Conservation (phyloP, 768 basidiomycete genomes). For the Suillus fuscotomentosus region DNA sequence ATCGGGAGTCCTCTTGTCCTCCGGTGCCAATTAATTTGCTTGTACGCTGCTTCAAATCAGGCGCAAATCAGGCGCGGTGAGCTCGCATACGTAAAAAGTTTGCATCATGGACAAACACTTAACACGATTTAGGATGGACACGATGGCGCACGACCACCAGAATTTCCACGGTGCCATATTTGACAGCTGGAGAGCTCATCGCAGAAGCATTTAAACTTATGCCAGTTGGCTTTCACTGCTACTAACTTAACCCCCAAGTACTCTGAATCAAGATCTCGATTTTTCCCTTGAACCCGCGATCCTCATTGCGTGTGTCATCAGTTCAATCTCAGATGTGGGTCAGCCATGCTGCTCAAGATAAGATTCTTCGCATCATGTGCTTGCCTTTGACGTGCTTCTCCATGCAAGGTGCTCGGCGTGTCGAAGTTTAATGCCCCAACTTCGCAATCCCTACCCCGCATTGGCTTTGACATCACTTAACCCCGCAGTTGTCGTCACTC, state of each 20-base stretch:
- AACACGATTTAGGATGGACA: background rate
- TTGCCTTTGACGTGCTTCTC: slow-evolving; percentile 15
- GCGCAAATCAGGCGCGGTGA: slow-evolving; percentile 1
- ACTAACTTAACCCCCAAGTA: background rate
- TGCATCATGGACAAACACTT: background rate
- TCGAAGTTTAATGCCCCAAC: slow-evolving; percentile 11
- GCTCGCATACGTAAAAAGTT: background rate
- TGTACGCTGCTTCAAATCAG: background rate
- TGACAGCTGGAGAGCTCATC: background rate
- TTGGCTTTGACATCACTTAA: slow-evolving; percentile 1
- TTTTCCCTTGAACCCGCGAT: slow-evolving; percentile 22
- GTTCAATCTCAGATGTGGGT: slow-evolving; percentile 16
- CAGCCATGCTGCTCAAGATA: slow-evolving; percentile 18
- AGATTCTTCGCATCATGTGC: slow-evolving; percentile 22
- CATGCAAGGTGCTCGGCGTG: slow-evolving; percentile 13
- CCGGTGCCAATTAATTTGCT: slow-evolving; percentile 1
- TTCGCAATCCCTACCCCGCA: slow-evolving; percentile 9
- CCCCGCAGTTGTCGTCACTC: background rate
- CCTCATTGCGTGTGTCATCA: slow-evolving; percentile 9
- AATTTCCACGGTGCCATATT: background rate
- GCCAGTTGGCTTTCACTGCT: background rate
- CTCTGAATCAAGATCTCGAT: background rate
- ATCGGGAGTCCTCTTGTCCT: background rate
- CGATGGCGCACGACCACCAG: background rate
- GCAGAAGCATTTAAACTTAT: background rate